phyloP scores from a whole-genome alignment of 768 basidiomycete species.

The Tricholoma flavovirens region DNA sequence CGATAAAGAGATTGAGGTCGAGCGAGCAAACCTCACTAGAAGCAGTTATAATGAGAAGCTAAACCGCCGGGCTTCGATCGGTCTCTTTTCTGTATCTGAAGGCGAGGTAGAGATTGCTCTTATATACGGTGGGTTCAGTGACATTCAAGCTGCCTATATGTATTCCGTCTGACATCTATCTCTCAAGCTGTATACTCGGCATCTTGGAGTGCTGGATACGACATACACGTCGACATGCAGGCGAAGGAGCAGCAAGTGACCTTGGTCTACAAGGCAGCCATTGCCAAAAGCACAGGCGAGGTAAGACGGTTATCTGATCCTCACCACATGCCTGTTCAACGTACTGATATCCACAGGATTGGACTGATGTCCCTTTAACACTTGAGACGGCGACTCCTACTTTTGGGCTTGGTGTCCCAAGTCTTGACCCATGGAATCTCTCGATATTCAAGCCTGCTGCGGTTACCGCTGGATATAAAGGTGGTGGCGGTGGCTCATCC shows the following conservation, averaged over 20 bases:
- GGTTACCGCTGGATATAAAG: not conserved
- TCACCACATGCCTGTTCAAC: not conserved
- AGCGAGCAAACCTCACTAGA: slow-evolving; percentile 10
- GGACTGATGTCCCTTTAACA: slow-evolving; percentile 14
- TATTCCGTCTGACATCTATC: not conserved
- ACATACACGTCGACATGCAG: slow-evolving; percentile 39
- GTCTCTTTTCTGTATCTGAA: slow-evolving; percentile 20
- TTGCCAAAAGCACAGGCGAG: slow-evolving; percentile 39
- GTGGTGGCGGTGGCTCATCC: too few relatives aligned
- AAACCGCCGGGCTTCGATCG: slow-evolving; percentile 17
- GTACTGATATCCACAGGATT: slow-evolving; percentile 3
- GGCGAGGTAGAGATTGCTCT: slow-evolving; percentile 26
- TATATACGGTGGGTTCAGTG: slow-evolving; percentile 23
- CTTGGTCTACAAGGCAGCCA: slow-evolving; percentile 35
- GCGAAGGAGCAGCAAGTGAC: slow-evolving; percentile 31
- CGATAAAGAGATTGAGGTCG: slow-evolving; percentile 14
- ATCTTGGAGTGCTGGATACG: slow-evolving; percentile 26
- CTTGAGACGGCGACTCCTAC: slow-evolving; percentile 38
- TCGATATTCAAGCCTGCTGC: slow-evolving; percentile 10
- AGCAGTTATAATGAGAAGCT: slow-evolving; percentile 10
- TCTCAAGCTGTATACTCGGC: slow-evolving; percentile 19
- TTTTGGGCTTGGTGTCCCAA: slow-evolving; percentile 31
- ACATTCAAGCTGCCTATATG: not conserved
- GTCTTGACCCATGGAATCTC: slow-evolving; percentile 30
- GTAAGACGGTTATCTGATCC: slow-evolving; percentile 12